Conservation (phyloP, 495 filamentous ascomycete genomes). For the Penicillium lagena region DNA sequence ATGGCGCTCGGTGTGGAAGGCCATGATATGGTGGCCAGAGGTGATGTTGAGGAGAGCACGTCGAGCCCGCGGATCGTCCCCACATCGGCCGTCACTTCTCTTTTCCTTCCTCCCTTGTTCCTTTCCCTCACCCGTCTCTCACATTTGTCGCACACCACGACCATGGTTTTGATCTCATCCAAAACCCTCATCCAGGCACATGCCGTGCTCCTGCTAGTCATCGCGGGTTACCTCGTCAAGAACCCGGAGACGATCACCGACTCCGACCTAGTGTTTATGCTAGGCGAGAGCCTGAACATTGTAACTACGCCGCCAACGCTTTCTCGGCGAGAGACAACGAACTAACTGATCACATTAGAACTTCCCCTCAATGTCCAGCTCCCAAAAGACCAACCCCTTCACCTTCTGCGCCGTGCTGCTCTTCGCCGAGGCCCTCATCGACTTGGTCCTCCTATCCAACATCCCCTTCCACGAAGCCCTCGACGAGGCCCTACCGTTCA, state of each 20-base stretch:
- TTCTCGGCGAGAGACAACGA: no score
- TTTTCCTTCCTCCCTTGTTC: constrained; percentile 3
- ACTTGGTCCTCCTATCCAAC: constrained; percentile 63
- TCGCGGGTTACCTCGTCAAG: constrained; percentile 76
- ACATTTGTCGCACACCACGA: constrained; percentile 6
- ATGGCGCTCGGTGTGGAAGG: constrained; percentile 66
- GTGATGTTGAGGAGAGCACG: neutral
- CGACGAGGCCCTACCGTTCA: constrained; percentile 24
- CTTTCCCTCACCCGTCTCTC: neutral
- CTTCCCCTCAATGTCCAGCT: constrained; percentile 50
- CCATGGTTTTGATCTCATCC: constrained; percentile 73
- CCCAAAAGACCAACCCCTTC: constrained; percentile 50
- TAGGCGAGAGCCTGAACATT: constrained; percentile 76
- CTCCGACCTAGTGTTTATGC: constrained; percentile 73
- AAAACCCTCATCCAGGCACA: constrained; percentile 71
- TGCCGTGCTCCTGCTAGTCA: constrained; percentile 73
- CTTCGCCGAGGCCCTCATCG: constrained; percentile 57
- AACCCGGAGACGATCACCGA: constrained; percentile 63
- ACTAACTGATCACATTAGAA: constrained; percentile 24
- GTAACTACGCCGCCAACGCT: constrained; percentile 29
- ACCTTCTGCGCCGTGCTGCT: constrained; percentile 68
- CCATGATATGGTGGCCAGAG: constrained; percentile 14
- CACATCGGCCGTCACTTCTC: constrained; percentile 4
- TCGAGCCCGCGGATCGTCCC: constrained; percentile 1
- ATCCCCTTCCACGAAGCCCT: constrained; percentile 37